Percentiles rank a stretch among this genome's conserved stretches.
Conservation (phyloP, 2,329 filamentous ascomycete genomes). For the Xylaria arbuscula region DNA sequence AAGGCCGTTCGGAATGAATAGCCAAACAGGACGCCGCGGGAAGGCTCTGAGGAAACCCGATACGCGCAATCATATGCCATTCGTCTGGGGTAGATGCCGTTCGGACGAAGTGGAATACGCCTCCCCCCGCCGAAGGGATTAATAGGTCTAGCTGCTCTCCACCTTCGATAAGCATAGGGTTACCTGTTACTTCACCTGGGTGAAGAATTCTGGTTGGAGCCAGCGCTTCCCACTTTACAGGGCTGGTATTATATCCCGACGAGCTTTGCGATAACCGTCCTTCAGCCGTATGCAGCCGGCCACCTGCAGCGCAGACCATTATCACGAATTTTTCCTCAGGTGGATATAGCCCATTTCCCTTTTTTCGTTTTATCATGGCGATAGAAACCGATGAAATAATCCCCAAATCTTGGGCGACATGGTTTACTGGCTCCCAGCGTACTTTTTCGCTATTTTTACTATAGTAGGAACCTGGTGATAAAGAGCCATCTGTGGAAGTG, state of each 20-base stretch:
- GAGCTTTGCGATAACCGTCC: slow-evolving; percentile 16
- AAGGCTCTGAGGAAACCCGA: slow-evolving; percentile 36
- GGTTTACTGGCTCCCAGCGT: slow-evolving; percentile 21
- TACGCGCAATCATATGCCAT: slow-evolving; percentile 42
- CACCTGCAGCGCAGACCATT: slow-evolving; percentile 33
- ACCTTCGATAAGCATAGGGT: slow-evolving; percentile 34
- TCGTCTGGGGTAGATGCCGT: slow-evolving; percentile 35
- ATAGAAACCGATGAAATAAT: slow-evolving; percentile 38
- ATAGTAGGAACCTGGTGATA: slow-evolving; percentile 1
- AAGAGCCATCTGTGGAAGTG: slow-evolving; percentile 24
- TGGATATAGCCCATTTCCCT: neutral
- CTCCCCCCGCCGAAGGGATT: slow-evolving; percentile 40
- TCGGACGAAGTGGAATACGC: slow-evolving; percentile 41
- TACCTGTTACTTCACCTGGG: slow-evolving; percentile 21
- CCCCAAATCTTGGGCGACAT: slow-evolving; percentile 35
- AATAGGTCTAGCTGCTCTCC: slow-evolving; percentile 37
- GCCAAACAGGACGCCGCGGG: slow-evolving; percentile 40
- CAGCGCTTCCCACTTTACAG: neutral
- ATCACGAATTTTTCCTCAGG: slow-evolving; percentile 25
- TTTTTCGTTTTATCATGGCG: neutral
- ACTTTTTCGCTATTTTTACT: neutral
- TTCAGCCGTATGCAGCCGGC: slow-evolving; percentile 34
- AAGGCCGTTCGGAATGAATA: neutral
- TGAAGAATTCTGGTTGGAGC: slow-evolving; percentile 11
- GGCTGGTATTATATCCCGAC: neutral